Conservation (phyloP, 192 early-diverging fungal species). For the Umbelopsis isabellina region DNA sequence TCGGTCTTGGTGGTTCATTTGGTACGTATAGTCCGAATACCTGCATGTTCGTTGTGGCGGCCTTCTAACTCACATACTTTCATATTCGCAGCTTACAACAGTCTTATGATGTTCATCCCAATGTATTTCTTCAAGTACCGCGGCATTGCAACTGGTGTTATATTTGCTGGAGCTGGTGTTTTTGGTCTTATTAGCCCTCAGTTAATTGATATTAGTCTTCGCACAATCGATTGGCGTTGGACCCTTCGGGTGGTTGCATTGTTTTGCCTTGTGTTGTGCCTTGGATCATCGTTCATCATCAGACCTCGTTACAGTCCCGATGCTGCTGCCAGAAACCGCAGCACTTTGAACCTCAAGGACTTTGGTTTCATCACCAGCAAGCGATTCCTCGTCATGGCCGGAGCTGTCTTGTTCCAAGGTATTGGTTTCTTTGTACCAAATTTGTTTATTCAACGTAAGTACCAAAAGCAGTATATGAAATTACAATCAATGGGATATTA, state of each 20-base stretch:
- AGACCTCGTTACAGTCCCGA: slow-evolving; percentile 20
- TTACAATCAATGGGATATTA: not conserved
- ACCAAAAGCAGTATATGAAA: not conserved
- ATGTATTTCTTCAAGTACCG: slow-evolving; percentile 27
- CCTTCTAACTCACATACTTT: not conserved
- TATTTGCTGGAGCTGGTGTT: slow-evolving; percentile 24
- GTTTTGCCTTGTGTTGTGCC: slow-evolving; percentile 11
- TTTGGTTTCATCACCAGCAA: slow-evolving; percentile 20
- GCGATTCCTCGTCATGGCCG: slow-evolving; percentile 15
- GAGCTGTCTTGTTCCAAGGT: slow-evolving; percentile 12
- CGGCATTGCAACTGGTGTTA: slow-evolving; percentile 16
- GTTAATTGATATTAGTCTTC: slow-evolving; percentile 11
- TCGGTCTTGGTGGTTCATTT: slow-evolving; percentile 61
- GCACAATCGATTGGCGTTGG: slow-evolving; percentile 17
- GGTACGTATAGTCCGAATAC: slow-evolving; percentile 1
- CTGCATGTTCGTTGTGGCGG: not conserved
- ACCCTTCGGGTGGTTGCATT: slow-evolving; percentile 22
- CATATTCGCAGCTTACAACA: slow-evolving; percentile 18
- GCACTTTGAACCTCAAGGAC: not conserved
- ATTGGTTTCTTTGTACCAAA: slow-evolving; percentile 27
- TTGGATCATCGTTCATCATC: slow-evolving; percentile 18
- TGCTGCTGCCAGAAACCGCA: slow-evolving; percentile 6
- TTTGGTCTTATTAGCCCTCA: slow-evolving; percentile 15
- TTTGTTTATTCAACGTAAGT: slow-evolving; percentile 27
- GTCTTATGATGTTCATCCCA: slow-evolving; percentile 20